Evolutionary conservation across 345 rosid species (phyloP), one percentile per base, ranked within the genome.

Genomic region (Conringia planisiliqua): DNA sequence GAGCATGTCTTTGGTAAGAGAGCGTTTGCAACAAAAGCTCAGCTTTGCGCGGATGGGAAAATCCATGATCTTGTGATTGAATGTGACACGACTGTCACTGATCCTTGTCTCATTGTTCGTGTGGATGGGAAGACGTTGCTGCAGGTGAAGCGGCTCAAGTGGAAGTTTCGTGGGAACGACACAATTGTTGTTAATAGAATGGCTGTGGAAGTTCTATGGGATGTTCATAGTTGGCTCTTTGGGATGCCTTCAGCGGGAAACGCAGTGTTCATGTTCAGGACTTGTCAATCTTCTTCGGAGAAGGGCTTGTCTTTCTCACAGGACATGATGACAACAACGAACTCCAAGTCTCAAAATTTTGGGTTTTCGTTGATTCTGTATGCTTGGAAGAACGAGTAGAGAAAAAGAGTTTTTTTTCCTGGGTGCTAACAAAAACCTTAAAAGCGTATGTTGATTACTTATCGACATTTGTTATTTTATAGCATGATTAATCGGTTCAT

Each of bases 81-180:
- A 72, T 94, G 97, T 68, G 97, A 91, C 73, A 85, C 90, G 1
- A 85, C 80, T 73, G 64, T 82, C 17, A 80, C 76, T 51, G 97
- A 93, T 33, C 97, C 91, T 44, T 83, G 90, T 71, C 93, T 94
- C 39, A 78, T 85, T 74, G 83, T 94, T 82, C 89, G 96, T 44
- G 83, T 94, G 54, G 96, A 91, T 62, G 81, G 88, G 20, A 87
- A 87, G 89, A 79, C 77, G 0, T 88, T 86, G 72, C 77, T 94
- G 89, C 91, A 89, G 81, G 86, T 91, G 64, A 90, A 88, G 83
- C 77, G 92, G 74, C 85, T 94, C 50, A 86, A 81, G 77, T 94
- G 98, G 98, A 94, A 94, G 83, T 94, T 94, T 80, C 83, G 97
- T 7, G 98, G 98, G 3, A 94, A 94, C 61, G 82, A 83, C 57